Base-by-base conservation (phyloP, 768 basidiomycete genomes). In the Asterophora lycoperdoides region DNA sequence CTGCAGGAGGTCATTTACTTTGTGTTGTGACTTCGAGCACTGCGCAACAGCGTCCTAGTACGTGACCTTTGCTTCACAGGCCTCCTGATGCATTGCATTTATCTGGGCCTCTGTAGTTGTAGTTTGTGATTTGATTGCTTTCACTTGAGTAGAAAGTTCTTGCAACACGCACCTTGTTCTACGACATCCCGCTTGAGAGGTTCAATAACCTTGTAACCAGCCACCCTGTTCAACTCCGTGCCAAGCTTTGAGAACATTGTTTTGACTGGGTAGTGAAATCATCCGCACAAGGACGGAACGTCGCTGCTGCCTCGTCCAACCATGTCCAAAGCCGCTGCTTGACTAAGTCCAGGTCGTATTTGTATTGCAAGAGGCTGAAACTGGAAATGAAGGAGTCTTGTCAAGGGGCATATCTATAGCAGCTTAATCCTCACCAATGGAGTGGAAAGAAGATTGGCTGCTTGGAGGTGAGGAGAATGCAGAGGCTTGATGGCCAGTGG, bases 171-270 rank as follows among this genome's bases (percentile, higher is more conserved):
- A 94, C 96, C 95, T 74, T 89, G 85, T 41, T 80, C 78, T 37
- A 80, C 86, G 15, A 96, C 93, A 36, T 74, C 76, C 53, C 70
- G 69, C 67, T 94, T 93, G 51, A 95, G 66, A 14, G 75, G 76
- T 56, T 96, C 92, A 34, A 96, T 94, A 59, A 84, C 83, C 54
- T 87, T 86, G 58, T 99, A 99, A 0, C 96, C 96, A 8, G 94
- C 93, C 17, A 89, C 81, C 51, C 79, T 82, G 62, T 94, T 97
- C 49, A 98, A 69, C 59, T 88, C 79, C 19, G 76, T 69, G 9
- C 92, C 93, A 2, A 95, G 74, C 57, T 83, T 76, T 36, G 84
- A 83, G 56, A 95, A 80, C 4, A 77, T 80, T 5, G 71, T 67
- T 53, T 78, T 76, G 88, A 77, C 5, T 62, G 64, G 8, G 69